phyloP scores from a whole-genome alignment of 768 basidiomycete genomes.

The Pleurotus tuber-regium region DNA sequence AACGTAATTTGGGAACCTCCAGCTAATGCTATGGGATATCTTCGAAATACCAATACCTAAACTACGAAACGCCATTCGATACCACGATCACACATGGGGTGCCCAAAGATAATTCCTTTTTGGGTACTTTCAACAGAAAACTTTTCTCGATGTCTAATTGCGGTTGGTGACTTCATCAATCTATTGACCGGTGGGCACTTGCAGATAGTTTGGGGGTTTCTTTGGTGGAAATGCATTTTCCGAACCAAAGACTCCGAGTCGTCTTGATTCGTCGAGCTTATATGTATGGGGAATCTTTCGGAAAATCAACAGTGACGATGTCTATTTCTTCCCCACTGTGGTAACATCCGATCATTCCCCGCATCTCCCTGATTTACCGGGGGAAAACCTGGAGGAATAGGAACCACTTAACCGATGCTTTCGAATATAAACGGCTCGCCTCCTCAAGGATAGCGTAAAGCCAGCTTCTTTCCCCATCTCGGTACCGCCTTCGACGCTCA shows the following conservation, averaged over 20 bases:
- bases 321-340: not conserved
- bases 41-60: no score
- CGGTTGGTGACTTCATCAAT: not conserved
- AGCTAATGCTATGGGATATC: no score
- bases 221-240: constrained; percentile 4
- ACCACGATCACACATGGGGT: no score
- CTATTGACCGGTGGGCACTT: not conserved
- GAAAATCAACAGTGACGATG: not conserved
- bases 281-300: constrained; percentile 8
- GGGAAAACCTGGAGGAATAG: constrained; percentile 7
- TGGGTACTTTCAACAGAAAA: not conserved
- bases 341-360: constrained; percentile 2
- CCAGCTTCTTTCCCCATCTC: not conserved
- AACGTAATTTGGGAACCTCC: no score
- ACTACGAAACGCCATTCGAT: no score
- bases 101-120: not conserved
- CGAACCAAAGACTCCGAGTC: constrained; percentile 7
- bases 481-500: not conserved
- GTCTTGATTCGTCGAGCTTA: constrained; percentile 1
- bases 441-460: not conserved
- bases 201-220: no score
- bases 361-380: not conserved
- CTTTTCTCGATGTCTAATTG: constrained; percentile 4
- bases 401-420: not conserved
- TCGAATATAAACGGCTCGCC: constrained; percentile 10